Evolutionary conservation across 805 yeast species (phyloP), one percentile per base, ranked within the genome.

Genomic region (Cyberlindnera bimundalis): DNA sequence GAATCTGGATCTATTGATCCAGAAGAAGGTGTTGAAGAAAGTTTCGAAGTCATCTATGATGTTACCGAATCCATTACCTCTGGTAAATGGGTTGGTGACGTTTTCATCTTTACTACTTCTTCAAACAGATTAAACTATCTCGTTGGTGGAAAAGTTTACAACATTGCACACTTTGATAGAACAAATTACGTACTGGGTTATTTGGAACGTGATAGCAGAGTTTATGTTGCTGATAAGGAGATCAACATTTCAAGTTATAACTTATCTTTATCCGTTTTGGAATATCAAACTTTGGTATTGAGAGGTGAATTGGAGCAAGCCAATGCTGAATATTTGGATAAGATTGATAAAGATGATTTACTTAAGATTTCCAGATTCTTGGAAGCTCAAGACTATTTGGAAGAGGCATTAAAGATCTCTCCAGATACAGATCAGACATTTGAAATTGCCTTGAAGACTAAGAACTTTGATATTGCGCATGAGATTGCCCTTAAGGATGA

Each of bases 41-140:
- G 91, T 13, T 88, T 93, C 61, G 95, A 86, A 40, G 90, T 90
- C 18, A 69, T 87, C 42, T 78, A 82, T 56, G 96, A 95, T 47
- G 75, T 88, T 45, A 75, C 77, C 43, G 99, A 93, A 61, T 67
- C 80, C 15, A 77, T 91, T 28, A 78, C 85, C 45, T 82, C 95
- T 21, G 97, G 97, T 57, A 83, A 81, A 62, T 93, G 97, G 89
- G 89, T 90, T 55, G 99, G 98, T 51, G 98, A 93, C 68, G 97
- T 93, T 33, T 90, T 91, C 62, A 78, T 93, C 39, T 93, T 84
- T 69, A 87, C 97, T 13, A 88, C 97, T 2, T 58, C 79, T 15
- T 73, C 95, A 18, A 87, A 89, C 67, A 79, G 98, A 64, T 73
- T 93, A 59, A 91, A 90, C 66, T 93, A 93, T 62, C 77, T 89